Conservation (phyloP, 495 filamentous ascomycete genomes). For the Trichoderma reesei region DNA sequence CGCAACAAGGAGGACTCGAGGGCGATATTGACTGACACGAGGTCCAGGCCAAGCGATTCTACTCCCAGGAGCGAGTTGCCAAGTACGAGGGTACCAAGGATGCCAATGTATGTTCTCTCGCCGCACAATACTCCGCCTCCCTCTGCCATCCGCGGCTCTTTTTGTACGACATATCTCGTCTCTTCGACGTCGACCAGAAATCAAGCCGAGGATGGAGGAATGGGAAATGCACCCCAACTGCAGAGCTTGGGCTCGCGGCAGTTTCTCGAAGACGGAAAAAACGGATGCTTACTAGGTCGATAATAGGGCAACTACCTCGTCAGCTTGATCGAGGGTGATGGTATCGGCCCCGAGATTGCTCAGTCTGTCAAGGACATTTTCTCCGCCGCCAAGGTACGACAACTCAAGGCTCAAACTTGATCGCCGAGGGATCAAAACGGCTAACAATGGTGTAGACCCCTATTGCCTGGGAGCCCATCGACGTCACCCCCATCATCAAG, state of each 20-base stretch:
- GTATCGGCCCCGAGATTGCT: constrained; percentile 95
- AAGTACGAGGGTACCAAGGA: constrained; percentile 87
- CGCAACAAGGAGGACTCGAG: constrained; percentile 19
- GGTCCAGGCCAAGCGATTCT: constrained; percentile 34
- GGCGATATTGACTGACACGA: not conserved
- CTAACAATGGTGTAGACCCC: constrained; percentile 53
- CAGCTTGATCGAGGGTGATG: constrained; percentile 95
- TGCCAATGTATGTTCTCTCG: constrained; percentile 57
- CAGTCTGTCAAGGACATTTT: constrained; percentile 98
- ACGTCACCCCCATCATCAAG: constrained; percentile 86
- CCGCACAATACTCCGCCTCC: not conserved
- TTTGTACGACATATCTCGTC: constrained; percentile 1
- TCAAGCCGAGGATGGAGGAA: constrained; percentile 3
- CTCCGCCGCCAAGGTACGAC: constrained; percentile 74
- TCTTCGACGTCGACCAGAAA: not conserved
- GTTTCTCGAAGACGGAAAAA: constrained; percentile 24
- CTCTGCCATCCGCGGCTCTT: not conserved
- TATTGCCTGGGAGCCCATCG: constrained; percentile 92
- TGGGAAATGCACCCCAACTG: constrained; percentile 5
- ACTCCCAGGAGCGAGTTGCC: constrained; percentile 64
- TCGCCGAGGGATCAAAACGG: constrained; percentile 9
- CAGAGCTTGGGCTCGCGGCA: constrained; percentile 10
- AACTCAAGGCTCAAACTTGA: not conserved
- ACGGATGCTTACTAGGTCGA: constrained; percentile 32
- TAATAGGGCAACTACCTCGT: constrained; percentile 94